A percentile compares a stretch with the other conserved stretches of the same genome.
These are phyloP conservation scores for Macadamia tetraphylla DNA, from an alignment of 164 flowering plant species.

Conservation along the genomic window DNA sequence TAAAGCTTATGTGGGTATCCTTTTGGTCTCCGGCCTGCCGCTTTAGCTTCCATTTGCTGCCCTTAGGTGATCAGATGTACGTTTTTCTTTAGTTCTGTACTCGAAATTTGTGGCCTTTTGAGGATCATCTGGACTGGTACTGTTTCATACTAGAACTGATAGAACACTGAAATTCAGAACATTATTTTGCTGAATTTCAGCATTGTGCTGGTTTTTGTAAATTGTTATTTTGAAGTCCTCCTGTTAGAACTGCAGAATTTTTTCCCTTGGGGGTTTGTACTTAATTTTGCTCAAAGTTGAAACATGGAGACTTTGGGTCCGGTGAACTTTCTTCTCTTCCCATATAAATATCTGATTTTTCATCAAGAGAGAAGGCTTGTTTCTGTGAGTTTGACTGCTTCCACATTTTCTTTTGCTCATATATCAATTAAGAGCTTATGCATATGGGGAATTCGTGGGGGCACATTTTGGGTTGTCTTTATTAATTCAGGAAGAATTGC, in stretches of 20 bases:
- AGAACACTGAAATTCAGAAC: too few relatives aligned
- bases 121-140: too few relatives aligned
- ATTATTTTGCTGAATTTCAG: too few relatives aligned
- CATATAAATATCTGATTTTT: neutral
- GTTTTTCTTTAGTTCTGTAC: neutral
- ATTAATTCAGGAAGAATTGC: too few relatives aligned
- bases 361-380: neutral
- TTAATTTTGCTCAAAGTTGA: neutral
- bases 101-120: neutral
- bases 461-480: too few relatives aligned
- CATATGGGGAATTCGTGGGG: too few relatives aligned
- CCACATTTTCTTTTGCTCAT: neutral
- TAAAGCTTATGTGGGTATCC: neutral
- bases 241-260: too few relatives aligned
- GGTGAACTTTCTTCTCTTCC: neutral
- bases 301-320: neutral
- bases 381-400: neutral
- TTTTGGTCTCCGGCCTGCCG: neutral
- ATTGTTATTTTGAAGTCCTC: too few relatives aligned
- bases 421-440: too few relatives aligned
- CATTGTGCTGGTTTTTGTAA: too few relatives aligned
- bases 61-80: neutral
- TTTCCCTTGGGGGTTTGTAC: neutral
- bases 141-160: too few relatives aligned
- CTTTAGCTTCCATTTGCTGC: neutral